Conservation (phyloP, 2,329 filamentous ascomycete genomes). For the Fusarium aywerte region DNA sequence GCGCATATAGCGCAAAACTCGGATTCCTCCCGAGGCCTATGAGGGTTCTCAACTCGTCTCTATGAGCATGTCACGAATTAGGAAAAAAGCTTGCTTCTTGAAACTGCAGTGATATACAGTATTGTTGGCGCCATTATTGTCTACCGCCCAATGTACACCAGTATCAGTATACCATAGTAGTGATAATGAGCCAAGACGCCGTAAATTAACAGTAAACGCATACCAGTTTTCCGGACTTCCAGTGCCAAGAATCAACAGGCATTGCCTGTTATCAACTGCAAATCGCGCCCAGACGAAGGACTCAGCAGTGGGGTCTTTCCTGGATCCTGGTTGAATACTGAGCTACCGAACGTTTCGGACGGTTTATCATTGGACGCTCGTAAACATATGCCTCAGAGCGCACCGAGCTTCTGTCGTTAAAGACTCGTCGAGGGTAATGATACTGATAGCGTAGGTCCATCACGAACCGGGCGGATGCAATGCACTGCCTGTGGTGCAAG, state of each 20-base stretch:
- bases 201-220: background rate
- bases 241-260: constrained; percentile 19
- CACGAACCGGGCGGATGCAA: constrained; percentile 8
- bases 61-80: constrained; percentile 2
- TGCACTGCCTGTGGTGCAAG: background rate
- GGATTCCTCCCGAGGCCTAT: constrained; percentile 22
- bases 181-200: background rate
- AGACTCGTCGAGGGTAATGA: constrained; percentile 3
- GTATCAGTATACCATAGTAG: too few species aligned
- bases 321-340: constrained; percentile 16
- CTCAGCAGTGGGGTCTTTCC: constrained; percentile 34
- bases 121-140: background rate
- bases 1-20: constrained; percentile 18
- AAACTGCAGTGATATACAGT: background rate
- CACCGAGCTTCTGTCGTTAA: constrained; percentile 17
- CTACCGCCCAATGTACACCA: constrained; percentile 13
- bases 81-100: constrained; percentile 11
- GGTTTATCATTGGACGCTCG: constrained; percentile 38
- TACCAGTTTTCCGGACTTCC: background rate
- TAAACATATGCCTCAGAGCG: background rate
- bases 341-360: constrained; percentile 34
- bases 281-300: constrained; percentile 24
- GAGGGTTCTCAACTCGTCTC: background rate
- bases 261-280: constrained; percentile 27
- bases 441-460: constrained; percentile 5